Base-by-base conservation (phyloP, 306 rosid genomes). In the Cotoneaster glaucophyllus region DNA sequence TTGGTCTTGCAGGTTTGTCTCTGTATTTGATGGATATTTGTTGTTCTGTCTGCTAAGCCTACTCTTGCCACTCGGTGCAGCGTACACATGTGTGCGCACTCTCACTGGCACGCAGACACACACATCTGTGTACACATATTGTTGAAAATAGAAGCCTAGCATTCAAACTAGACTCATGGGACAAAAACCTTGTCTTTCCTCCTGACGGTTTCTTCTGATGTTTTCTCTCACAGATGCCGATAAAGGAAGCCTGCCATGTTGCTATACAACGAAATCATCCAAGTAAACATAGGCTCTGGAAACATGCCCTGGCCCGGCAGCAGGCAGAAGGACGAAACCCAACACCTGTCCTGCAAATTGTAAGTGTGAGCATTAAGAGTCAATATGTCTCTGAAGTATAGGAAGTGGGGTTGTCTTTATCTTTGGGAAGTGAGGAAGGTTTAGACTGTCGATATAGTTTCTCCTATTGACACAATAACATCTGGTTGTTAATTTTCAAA, bases 201-300 rank as follows among this genome's bases (percentile, higher is more conserved):
- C 48, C 66, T 58, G 70, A 29, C 48, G 64, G 53, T 70, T 50
- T 65, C 64, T 59, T 50, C 64, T 79, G 14, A 24, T 34, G 76
- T 76, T 39, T 70, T 74, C 59, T 78, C 32, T 43, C 34, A 76
- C 85, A 94, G 98, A 87, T 94, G 98, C 98, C 98, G 58, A 94
- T 91, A 77, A 90, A 88, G 84, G 98, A 94, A 86, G 98, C 98
- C 68, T 94, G 97, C 68, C 98, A 94, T 79, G 98, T 90, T 81
- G 98, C 98, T 64, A 59, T 90, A 66, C 98, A 94, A 82, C 86
- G 84, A 80, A 71, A 86, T 79, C 90, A 88, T 83, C 98, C 98
- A 9, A 85, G 88, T 80, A 92, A 87, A 84, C 91, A 92, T 69
- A 90, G 90, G 79, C 93, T 95, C 73, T 95, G 98, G 98, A 92